These are phyloP conservation scores for Novymonas esmeraldas DNA, from an alignment of 208 protist genomes.

Conservation along the genomic window DNA sequence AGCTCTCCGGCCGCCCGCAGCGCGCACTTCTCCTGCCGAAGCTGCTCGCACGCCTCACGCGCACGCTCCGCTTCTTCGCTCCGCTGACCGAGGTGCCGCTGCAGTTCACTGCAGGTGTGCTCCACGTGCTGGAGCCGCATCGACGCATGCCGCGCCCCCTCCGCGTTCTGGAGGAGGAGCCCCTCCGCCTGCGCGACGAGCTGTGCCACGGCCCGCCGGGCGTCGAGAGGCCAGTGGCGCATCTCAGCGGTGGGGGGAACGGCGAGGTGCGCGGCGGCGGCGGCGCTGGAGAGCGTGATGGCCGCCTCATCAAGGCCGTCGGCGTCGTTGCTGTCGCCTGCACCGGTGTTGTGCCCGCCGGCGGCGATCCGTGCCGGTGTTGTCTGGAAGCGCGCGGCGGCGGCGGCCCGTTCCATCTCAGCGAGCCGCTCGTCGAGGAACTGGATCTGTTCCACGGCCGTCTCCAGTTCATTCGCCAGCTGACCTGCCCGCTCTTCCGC, in stretches of 20 bases:
- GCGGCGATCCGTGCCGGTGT: slow-evolving; percentile 14
- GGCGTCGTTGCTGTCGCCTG: neutral
- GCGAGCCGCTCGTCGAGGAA: slow-evolving; percentile 72
- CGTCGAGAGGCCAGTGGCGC: slow-evolving; percentile 49
- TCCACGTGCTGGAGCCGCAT: slow-evolving; percentile 52
- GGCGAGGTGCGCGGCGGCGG: slow-evolving; percentile 4
- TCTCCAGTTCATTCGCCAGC: slow-evolving; percentile 61
- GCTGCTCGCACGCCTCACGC: slow-evolving; percentile 36
- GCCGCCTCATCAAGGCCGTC: neutral
- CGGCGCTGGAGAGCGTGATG: neutral
- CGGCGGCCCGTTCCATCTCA: slow-evolving; percentile 64
- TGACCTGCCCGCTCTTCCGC: slow-evolving; percentile 63
- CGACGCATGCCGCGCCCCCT: slow-evolving; percentile 50
- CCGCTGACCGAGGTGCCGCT: slow-evolving; percentile 31
- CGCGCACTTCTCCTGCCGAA: slow-evolving; percentile 42
- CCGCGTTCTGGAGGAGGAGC: slow-evolving; percentile 54
- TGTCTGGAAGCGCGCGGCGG: slow-evolving; percentile 38
- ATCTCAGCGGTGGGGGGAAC: slow-evolving; percentile 31
- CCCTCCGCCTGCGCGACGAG: slow-evolving; percentile 52
- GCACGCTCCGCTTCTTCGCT: slow-evolving; percentile 34
- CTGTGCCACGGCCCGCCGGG: slow-evolving; percentile 45
- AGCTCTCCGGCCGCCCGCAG: slow-evolving; percentile 33
- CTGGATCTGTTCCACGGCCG: slow-evolving; percentile 77
- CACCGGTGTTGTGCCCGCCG: neutral
- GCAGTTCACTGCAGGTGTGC: slow-evolving; percentile 49